Evolutionary conservation across 2,329 filamentous ascomycete genomes (phyloP).

Genomic region (Colletotrichum tanaceti): DNA sequence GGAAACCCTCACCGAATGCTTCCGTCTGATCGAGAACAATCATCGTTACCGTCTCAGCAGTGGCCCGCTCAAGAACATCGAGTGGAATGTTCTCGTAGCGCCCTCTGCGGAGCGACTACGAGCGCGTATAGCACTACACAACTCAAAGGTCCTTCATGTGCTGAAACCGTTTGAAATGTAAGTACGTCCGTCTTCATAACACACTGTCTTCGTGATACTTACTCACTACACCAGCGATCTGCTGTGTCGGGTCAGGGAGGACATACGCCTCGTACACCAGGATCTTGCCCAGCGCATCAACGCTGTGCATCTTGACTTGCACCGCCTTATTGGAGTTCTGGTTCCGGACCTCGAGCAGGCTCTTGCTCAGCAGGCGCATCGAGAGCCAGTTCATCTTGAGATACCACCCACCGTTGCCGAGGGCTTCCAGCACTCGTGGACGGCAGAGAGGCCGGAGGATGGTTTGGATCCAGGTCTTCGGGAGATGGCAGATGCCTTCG

Average conservation of each 20-base stretch:
- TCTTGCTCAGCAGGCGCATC: conserved; percentile 34
- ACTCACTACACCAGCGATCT: conserved; percentile 46
- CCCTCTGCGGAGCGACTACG: conserved; percentile 49
- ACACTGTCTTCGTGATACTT: not conserved
- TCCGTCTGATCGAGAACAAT: conserved; percentile 46
- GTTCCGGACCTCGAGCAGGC: conserved; percentile 42
- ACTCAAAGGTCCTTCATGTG: conserved; percentile 49
- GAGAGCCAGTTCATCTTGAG: conserved; percentile 26
- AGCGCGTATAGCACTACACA: conserved; percentile 49
- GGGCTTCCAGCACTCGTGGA: conserved; percentile 23
- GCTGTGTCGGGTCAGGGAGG: conserved; percentile 46
- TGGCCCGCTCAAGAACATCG: conserved; percentile 48
- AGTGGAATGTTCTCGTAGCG: conserved; percentile 52
- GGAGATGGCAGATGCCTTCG: conserved; percentile 50
- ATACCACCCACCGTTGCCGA: conserved; percentile 44
- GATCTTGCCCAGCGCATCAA: conserved; percentile 39
- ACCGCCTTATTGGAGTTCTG: conserved; percentile 42
- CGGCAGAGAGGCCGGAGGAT: conserved; percentile 7
- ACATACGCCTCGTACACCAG: conserved; percentile 40
- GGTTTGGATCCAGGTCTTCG: conserved; percentile 28
- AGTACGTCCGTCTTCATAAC: conserved; percentile 18
- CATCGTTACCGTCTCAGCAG: conserved; percentile 45
- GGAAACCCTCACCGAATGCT: conserved; percentile 48
- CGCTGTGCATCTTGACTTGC: conserved; percentile 38
- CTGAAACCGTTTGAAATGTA: conserved; percentile 53